These are phyloP conservation scores for Septoria petroselini DNA, from an alignment of 2,329 filamentous ascomycete genomes.

Conservation along the genomic window DNA sequence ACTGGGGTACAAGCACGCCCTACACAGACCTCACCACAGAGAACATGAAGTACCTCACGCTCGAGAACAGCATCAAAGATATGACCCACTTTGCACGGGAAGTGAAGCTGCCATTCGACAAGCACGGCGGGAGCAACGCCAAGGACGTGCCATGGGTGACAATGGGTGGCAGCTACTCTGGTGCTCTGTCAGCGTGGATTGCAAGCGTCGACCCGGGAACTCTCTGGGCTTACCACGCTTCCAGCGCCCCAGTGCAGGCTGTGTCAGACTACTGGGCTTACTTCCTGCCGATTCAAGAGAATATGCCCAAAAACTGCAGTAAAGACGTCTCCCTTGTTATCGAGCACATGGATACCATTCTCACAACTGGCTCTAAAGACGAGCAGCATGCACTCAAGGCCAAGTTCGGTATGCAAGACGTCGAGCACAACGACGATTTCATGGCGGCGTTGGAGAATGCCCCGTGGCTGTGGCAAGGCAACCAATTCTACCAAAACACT, in stretches of 20 bases:
- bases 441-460: slow-evolving; percentile 54
- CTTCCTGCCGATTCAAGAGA: slow-evolving; percentile 55
- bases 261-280: slow-evolving; percentile 60
- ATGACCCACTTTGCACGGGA: slow-evolving; percentile 55
- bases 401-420: slow-evolving; percentile 51
- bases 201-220: slow-evolving; percentile 53
- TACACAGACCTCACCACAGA: slow-evolving; percentile 51
- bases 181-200: slow-evolving; percentile 56
- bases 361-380: slow-evolving; percentile 31
- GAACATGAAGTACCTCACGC: slow-evolving; percentile 54
- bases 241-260: slow-evolving; percentile 55
- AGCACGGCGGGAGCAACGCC: slow-evolving; percentile 48
- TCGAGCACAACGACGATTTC: slow-evolving; percentile 55
- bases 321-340: slow-evolving; percentile 52
- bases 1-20: slow-evolving; percentile 57
- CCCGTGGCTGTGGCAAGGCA: slow-evolving; percentile 58
- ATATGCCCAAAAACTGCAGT: slow-evolving; percentile 60
- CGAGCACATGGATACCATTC: slow-evolving; percentile 46
- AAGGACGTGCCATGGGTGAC: slow-evolving; percentile 56
- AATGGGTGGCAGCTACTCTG: slow-evolving; percentile 56
- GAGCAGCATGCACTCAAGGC: slow-evolving; percentile 48
- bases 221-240: slow-evolving; percentile 60
- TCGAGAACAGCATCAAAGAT: slow-evolving; percentile 55
- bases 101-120: slow-evolving; percentile 54
- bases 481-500: slow-evolving; percentile 46